These are phyloP conservation scores for Pseudocercospora ulei DNA, from an alignment of 2,329 filamentous ascomycete species.

Conservation along the genomic window DNA sequence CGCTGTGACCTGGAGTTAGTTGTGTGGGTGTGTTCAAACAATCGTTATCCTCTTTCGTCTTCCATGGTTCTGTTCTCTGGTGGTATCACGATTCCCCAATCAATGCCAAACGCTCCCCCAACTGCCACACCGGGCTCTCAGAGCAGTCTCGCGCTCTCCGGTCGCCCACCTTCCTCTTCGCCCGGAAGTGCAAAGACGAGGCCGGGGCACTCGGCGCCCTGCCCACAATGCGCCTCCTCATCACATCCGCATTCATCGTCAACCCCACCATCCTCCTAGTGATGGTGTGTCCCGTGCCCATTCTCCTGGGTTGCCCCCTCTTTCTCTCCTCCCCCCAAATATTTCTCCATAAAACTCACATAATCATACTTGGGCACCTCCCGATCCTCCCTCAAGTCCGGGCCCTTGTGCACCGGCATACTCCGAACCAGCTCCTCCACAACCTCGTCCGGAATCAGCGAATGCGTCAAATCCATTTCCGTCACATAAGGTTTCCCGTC, in stretches of 20 bases:
- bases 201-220: not conserved
- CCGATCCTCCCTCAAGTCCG: slow-evolving; percentile 75
- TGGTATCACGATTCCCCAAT: too few relatives aligned
- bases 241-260: slow-evolving; percentile 1
- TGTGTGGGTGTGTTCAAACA: too few relatives aligned
- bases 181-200: not conserved
- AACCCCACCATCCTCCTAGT: not conserved
- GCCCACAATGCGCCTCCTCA: not conserved
- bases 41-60: too few relatives aligned
- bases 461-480: slow-evolving; percentile 90
- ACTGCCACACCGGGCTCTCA: not conserved
- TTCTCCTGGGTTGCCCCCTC: slow-evolving; percentile 3
- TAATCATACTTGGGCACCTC: slow-evolving; percentile 88
- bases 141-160: slow-evolving; percentile 2
- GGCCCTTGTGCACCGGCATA: slow-evolving; percentile 75
- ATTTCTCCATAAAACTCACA: slow-evolving; percentile 88
- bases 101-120: too few relatives aligned
- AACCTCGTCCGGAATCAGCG: slow-evolving; percentile 89
- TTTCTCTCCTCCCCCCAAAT: slow-evolving; percentile 29
- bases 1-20: too few relatives aligned
- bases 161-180: not conserved
- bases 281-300: slow-evolving; percentile 13
- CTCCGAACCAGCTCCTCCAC: slow-evolving; percentile 84
- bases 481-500: slow-evolving; percentile 99
- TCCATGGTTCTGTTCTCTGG: too few relatives aligned